Evolutionary conservation across 768 basidiomycete species (phyloP), one percentile per base, ranked within the genome.

Genomic region (Gelatoporia subvermispora): DNA sequence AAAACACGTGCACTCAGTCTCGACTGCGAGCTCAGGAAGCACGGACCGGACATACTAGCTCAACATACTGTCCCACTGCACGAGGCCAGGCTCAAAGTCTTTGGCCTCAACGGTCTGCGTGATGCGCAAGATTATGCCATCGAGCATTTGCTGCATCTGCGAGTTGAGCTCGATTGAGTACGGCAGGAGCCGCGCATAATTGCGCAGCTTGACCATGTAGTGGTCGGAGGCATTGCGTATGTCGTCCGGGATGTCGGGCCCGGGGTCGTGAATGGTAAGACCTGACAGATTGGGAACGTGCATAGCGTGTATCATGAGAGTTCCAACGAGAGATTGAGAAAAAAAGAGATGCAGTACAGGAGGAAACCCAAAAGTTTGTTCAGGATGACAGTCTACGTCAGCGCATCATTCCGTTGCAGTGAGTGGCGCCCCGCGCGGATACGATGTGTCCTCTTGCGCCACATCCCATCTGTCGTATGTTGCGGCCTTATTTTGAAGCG

Each of bases 51-150:
- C 85, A 56, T 63, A 87, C 83, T 86, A 81, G 42, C 73, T 74
- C 43, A 87, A 60, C 82, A 88, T 83, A 58, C 76, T 78, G 60
- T 85, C 89, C 88, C 88, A 84, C 69, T 89, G 85, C 39, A 82
- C 52, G 50, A 93, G 76, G 7, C 88, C 89, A 45, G 84, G 78
- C 35, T 90, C 88, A 66, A 81, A 93, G 63, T 93, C 91, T 59
- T 80, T 82, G 3, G 90, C 88, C 52, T 85, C 78, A 18, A 89
- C 71, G 46, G 82, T 81, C 63, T 94, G 88, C 2, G 76, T 71
- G 23, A 93, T 72, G 35, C 84, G 77, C 57, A 79, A 55, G 52
- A 84, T 64, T 63, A 89, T 80, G 54, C 85, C 79, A 53, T 92
- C 86, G 41, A 94, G 75, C 60, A 89, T 71, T 49, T 77, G 71